Base-by-base conservation (phyloP, 2,329 filamentous ascomycete species). In the Arachnopeziza araneosa region DNA sequence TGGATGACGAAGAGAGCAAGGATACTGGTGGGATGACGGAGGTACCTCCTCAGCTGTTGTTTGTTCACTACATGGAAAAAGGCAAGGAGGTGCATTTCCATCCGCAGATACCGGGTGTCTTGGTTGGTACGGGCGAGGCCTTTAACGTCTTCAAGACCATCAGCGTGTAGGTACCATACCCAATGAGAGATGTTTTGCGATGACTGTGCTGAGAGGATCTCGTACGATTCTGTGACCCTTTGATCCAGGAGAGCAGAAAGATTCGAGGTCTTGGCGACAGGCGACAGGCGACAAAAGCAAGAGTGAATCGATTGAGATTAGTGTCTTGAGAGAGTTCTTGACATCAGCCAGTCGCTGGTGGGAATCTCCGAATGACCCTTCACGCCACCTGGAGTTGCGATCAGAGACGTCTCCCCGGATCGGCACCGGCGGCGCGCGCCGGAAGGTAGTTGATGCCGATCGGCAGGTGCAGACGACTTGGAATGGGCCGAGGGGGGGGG, bases 11-110 rank as follows among this genome's bases (percentile, higher is more conserved):
- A 76, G 95, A 98, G 81, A 96, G 89, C 77, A 90, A 87, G 73
- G 91, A 96, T 70, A 93, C 89, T 3, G 91, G 88, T 0, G 92
- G 91, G 57, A 93, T 96, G 64, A 86, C 93, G 50, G 86, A 90
- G 71, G 91, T 98, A 64, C 95, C 95, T 60, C 91, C 95, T 4
- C 95, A 99, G 76, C 77, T 99, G 69, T 79, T 99, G 65, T 99
- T 99, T 75, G 92, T 97, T 71, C 95, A 99, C 77, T 97, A 96
- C 74, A 91, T 96, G 79, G 89, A 96, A 70, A 87, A 91, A 68
- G 92, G 92, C 59, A 98, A 97, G 83, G 95, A 99, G 77, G 78
- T 93, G 48, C 95, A 99, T 77, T 99, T 95, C 93, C 93, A 98
- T 77, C 90, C 89, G 36, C 95, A 99, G 78, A 96, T 98, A 73